Base-by-base conservation (phyloP, 1,139 yeast species). In the Geotrichum australiense region DNA sequence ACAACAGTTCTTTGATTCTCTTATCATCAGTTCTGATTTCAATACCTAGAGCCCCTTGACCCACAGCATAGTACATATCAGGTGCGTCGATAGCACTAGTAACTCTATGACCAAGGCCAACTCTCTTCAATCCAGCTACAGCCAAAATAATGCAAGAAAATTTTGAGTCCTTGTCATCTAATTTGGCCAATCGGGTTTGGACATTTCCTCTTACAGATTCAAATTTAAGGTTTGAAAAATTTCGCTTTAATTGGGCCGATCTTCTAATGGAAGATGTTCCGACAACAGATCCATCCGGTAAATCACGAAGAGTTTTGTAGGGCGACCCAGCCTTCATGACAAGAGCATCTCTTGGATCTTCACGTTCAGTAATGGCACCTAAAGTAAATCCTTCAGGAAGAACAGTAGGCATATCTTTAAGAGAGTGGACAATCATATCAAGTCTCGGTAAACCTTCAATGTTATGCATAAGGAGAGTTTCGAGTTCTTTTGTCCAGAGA, bases 251-350 rank as follows among this genome's bases (percentile, higher is more conserved):
- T 63, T 67, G 94, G 4, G 98, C 94, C 29, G 94, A 83, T 55
- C 98, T 75, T 62, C 98, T 77, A 37, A 91, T 81, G 1, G 96
- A 85, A 2, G 96, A 85, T 1, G 98, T 91, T 25, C 98, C 98
- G 16, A 91, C 95, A 29, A 87, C 73, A 8, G 93, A 69, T 2
- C 95, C 95, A 4, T 63, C 74, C 0, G 98, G 97, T 50, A 91
- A 71, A 12, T 89, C 96, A 1, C 64, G 68, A 41, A 91, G 69
- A 4, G 68, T 55, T 50, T 70, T 78, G 64, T 81, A 83, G 5
- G 76, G 66, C 2, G 89, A 78, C 26, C 74, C 78, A 7, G 62
- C 55, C 45, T 75, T 76, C 94, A 91, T 83, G 38, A 86, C 77
- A n/a, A 91, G 68, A 11, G 96, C 96, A 63, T 91, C 98, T 47